Conservation (phyloP, 192 early-diverging fungal genomes). For the Neocallimastix lanati region DNA sequence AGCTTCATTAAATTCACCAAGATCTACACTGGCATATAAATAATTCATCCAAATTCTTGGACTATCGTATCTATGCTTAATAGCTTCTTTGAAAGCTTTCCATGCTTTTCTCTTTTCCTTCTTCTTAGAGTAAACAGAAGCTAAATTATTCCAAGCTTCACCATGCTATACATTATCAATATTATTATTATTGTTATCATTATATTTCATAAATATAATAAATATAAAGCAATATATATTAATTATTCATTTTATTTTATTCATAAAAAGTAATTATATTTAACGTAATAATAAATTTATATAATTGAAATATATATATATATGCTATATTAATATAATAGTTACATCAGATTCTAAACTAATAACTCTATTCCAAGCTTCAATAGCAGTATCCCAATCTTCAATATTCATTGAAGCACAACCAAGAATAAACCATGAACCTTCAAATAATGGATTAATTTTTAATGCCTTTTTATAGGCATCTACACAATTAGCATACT, state of each 20-base stretch:
- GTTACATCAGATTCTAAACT: constrained; percentile 34
- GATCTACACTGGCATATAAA: constrained; percentile 52
- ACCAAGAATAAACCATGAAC: constrained; percentile 90
- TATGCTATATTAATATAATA: background rate
- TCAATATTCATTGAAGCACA: constrained; percentile 71
- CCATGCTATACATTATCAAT: no score
- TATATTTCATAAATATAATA: no score
- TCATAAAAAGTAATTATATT: no score
- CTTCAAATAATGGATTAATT: constrained; percentile 88
- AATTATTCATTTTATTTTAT: no score
- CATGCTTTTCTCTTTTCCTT: constrained; percentile 64
- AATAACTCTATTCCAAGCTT: constrained; percentile 60
- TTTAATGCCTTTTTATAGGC: constrained; percentile 63
- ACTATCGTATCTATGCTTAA: constrained; percentile 57
- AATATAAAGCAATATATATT: no score
- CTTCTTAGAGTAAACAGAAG: constrained; percentile 55
- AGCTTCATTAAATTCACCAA: constrained; percentile 62
- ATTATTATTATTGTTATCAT: no score
- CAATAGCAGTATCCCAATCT: constrained; percentile 53
- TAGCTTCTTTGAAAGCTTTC: constrained; percentile 60
- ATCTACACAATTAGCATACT: constrained; percentile 40
- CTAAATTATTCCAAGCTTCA: constrained; percentile 96
- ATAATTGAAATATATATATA: no score
- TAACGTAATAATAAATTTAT: no score
- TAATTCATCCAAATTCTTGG: constrained; percentile 92